Evolutionary conservation across 2,329 filamentous ascomycete genomes (phyloP).

Genomic region (Aspergillus sp.): DNA sequence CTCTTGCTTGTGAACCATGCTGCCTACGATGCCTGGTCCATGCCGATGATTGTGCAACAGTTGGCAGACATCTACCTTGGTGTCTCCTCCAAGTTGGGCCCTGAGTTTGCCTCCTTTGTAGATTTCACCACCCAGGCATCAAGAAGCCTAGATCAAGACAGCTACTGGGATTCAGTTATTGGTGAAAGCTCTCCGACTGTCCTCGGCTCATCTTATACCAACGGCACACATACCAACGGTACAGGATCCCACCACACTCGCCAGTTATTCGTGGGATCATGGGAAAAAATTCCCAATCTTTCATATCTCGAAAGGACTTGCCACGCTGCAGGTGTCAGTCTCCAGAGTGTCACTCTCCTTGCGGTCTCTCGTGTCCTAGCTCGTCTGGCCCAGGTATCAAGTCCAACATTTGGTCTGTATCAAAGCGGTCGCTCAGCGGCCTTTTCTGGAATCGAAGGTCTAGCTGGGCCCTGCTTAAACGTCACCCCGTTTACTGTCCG

Average conservation of each 20-base stretch:
- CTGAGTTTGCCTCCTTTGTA: too few relatives aligned
- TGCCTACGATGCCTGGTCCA: slow-evolving; percentile 14
- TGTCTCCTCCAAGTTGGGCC: too few relatives aligned
- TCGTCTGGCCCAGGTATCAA: background rate
- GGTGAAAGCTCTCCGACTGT: too few relatives aligned
- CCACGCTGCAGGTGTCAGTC: background rate
- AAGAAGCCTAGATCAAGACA: too few relatives aligned
- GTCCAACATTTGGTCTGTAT: background rate
- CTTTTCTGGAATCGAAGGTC: background rate
- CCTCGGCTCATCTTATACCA: too few relatives aligned
- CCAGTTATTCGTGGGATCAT: too few relatives aligned
- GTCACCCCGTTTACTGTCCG: background rate
- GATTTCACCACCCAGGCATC: too few relatives aligned
- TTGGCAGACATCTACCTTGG: slow-evolving; percentile 6
- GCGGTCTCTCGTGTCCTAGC: background rate
- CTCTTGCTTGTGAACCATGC: slow-evolving; percentile 12
- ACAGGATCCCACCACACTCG: too few relatives aligned
- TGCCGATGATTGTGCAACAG: slow-evolving; percentile 7
- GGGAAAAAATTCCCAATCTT: too few relatives aligned
- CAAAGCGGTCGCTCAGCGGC: background rate
- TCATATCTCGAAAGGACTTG: too few relatives aligned
- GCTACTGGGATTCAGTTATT: too few relatives aligned
- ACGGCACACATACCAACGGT: too few relatives aligned
- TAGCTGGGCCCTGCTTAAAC: background rate
- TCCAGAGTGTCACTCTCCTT: background rate